These are phyloP conservation scores for Phytopythium mirpurense DNA, from an alignment of 352 stramenopile species.

Conservation along the genomic window DNA sequence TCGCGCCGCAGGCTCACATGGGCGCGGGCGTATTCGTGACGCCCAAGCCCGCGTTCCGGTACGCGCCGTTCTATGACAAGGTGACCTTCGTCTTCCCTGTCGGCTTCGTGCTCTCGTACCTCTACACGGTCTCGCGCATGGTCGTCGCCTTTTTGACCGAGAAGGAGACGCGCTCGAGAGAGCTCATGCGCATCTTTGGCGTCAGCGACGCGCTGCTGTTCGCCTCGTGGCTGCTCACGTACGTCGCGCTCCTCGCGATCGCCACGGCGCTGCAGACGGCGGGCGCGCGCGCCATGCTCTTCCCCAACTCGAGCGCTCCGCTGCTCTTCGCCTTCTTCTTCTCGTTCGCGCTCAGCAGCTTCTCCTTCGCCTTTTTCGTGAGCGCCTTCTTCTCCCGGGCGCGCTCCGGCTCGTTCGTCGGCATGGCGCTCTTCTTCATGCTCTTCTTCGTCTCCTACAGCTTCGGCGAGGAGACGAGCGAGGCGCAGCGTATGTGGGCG, in stretches of 20 bases:
- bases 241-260: slow-evolving; percentile 49
- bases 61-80: slow-evolving; percentile 75
- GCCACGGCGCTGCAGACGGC: slow-evolving; percentile 44
- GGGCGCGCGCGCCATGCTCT: slow-evolving; percentile 27
- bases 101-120: slow-evolving; percentile 90
- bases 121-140: slow-evolving; percentile 90
- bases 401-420: slow-evolving; percentile 52
- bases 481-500: slow-evolving; percentile 20
- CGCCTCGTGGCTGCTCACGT: slow-evolving; percentile 72
- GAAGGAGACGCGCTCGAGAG: slow-evolving; percentile 89
- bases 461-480: slow-evolving; percentile 53
- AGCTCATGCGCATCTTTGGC: slow-evolving; percentile 92
- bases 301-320: slow-evolving; percentile 30
- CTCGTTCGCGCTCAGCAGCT: slow-evolving; percentile 70
- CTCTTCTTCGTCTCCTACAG: slow-evolving; percentile 74
- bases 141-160: slow-evolving; percentile 89
- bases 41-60: slow-evolving; percentile 48
- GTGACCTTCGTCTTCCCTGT: slow-evolving; percentile 76
- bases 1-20: slow-evolving; percentile 59
- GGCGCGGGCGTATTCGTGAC: slow-evolving; percentile 38
- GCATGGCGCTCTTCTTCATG: slow-evolving; percentile 73
- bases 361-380: slow-evolving; percentile 75
- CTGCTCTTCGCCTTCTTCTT: slow-evolving; percentile 71
- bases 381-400: slow-evolving; percentile 56
- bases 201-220: slow-evolving; percentile 54